Percentiles rank a stretch among this genome's conserved stretches.
Evolutionary conservation across 768 basidiomycete species (phyloP).

Genomic region (Amylocystis lapponica): DNA sequence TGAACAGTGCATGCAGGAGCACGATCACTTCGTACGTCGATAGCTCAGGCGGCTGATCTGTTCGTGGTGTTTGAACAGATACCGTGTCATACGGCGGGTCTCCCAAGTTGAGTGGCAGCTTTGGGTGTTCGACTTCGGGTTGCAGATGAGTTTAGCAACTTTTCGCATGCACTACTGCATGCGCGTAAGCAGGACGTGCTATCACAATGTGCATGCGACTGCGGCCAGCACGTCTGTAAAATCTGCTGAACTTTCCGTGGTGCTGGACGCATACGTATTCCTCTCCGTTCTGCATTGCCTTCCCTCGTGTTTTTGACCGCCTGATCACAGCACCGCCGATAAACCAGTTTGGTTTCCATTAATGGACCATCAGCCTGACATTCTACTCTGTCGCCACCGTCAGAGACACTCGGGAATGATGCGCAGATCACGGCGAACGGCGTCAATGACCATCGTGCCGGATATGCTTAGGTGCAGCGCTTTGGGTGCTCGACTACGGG

Average conservation of each 20-base stretch:
- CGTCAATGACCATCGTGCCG: slow-evolving; percentile 35
- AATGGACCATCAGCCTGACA: slow-evolving; percentile 43
- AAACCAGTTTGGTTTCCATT: slow-evolving; percentile 30
- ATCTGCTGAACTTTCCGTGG: slow-evolving; percentile 19
- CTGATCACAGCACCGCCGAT: slow-evolving; percentile 40
- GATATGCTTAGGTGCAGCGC: no score
- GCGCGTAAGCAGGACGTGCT: slow-evolving; percentile 41
- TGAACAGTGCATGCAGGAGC: slow-evolving; percentile 32
- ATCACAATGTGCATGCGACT: slow-evolving; percentile 45
- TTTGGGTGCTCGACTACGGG: no score
- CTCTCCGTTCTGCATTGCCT: not conserved
- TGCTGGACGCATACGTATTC: slow-evolving; percentile 40
- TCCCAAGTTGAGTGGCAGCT: slow-evolving; percentile 45
- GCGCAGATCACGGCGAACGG: slow-evolving; percentile 18
- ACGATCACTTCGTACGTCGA: slow-evolving; percentile 33
- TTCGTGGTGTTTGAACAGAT: slow-evolving; percentile 53
- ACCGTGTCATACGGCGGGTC: slow-evolving; percentile 50
- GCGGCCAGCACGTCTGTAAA: no score
- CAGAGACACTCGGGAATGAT: slow-evolving; percentile 39
- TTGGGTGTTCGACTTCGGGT: slow-evolving; percentile 45
- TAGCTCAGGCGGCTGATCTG: slow-evolving; percentile 31
- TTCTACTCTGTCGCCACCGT: slow-evolving; percentile 43
- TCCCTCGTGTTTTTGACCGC: no score
- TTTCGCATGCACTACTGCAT: slow-evolving; percentile 42
- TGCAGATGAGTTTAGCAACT: slow-evolving; percentile 45